Conservation (phyloP, 108 stramenopile species). For the Hondaea fermentalgiana region DNA sequence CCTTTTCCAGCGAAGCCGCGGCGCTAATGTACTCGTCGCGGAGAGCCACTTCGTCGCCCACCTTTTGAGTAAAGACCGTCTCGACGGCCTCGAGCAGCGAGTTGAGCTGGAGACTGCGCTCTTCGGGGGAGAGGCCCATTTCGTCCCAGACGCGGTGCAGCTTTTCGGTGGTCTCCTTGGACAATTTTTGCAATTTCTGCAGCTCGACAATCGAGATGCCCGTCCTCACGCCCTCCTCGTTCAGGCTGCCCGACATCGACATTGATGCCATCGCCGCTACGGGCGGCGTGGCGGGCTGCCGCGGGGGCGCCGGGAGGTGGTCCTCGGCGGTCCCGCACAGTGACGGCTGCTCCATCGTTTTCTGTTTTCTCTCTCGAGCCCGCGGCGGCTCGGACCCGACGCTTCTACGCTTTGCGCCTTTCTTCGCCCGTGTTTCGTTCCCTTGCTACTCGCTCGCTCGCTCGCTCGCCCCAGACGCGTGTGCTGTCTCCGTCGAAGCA, state of each 20-base stretch:
- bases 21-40: slow-evolving; percentile 19
- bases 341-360: too few relatives aligned
- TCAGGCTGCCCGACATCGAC: not conserved
- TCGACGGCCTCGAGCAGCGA: not conserved
- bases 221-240: not conserved
- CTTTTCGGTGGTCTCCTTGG: not conserved
- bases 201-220: not conserved
- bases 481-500: too few relatives aligned
- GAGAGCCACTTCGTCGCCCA: not conserved
- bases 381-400: too few relatives aligned
- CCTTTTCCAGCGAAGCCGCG: not conserved
- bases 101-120: not conserved
- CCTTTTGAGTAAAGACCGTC: not conserved
- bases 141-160: slow-evolving; percentile 16
- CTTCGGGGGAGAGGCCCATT: not conserved
- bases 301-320: too few relatives aligned
- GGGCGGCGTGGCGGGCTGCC: too few relatives aligned
- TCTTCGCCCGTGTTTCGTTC: too few relatives aligned
- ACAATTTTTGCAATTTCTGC: not conserved
- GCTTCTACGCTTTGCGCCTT: too few relatives aligned
- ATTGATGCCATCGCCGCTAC: not conserved
- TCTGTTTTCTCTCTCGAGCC: too few relatives aligned
- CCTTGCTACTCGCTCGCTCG: too few relatives aligned
- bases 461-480: too few relatives aligned
- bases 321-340: too few relatives aligned